These are phyloP conservation scores for Pleoardoris graminearum DNA, from an alignment of 2,329 filamentous ascomycete genomes.

Conservation along the genomic window DNA sequence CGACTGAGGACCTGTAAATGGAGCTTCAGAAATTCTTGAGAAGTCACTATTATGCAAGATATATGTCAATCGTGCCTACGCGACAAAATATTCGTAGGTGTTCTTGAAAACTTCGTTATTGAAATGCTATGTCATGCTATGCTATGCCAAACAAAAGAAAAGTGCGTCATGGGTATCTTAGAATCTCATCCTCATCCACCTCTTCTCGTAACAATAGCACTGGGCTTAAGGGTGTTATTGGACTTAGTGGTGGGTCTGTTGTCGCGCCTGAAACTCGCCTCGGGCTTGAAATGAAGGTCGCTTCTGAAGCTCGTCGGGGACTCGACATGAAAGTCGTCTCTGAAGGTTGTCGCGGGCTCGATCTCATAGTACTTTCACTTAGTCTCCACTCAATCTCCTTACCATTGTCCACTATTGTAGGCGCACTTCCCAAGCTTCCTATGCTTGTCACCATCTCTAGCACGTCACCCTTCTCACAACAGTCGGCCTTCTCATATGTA, in stretches of 20 bases:
- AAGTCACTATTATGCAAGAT: too few species aligned
- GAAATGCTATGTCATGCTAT: slow-evolving; percentile 20
- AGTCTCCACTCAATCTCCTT: slow-evolving; percentile 32
- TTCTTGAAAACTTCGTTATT: slow-evolving; percentile 4
- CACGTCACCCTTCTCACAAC: slow-evolving; percentile 40
- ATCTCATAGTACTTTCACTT: slow-evolving; percentile 19
- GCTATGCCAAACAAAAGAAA: slow-evolving; percentile 7
- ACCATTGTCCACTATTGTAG: slow-evolving; percentile 35
- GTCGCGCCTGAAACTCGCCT: slow-evolving; percentile 31
- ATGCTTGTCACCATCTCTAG: slow-evolving; percentile 39
- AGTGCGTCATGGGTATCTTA: slow-evolving; percentile 35
- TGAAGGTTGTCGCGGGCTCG: slow-evolving; percentile 31
- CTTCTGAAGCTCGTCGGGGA: slow-evolving; percentile 29
- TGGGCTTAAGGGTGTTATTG: slow-evolving; percentile 36
- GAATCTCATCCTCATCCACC: slow-evolving; percentile 29
- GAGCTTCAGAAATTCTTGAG: too few species aligned
- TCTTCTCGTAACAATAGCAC: slow-evolving; percentile 26
- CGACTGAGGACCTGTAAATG: background rate
- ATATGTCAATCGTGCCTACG: too few species aligned
- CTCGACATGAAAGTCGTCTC: slow-evolving; percentile 30
- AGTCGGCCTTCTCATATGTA: slow-evolving; percentile 27
- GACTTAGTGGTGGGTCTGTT: slow-evolving; percentile 32
- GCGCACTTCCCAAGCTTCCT: slow-evolving; percentile 37
- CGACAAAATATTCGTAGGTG: background rate
- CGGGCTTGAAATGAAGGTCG: slow-evolving; percentile 24